phyloP scores from a whole-genome alignment of 2,329 filamentous ascomycete genomes.

The Simplicillium aogashimaense region DNA sequence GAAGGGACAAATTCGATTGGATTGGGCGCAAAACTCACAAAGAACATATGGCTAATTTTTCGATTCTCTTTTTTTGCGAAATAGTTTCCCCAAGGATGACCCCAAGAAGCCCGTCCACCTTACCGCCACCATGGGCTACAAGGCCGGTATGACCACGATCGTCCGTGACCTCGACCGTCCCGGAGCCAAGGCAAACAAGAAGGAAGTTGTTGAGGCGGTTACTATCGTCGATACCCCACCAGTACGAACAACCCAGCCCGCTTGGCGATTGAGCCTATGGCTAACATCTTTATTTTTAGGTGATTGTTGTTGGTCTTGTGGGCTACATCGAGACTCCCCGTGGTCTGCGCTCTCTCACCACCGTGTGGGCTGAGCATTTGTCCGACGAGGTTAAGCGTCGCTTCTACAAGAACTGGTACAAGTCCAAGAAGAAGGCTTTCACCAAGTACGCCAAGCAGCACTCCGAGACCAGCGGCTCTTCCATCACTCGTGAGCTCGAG shows the following conservation, averaged over 20 bases:
- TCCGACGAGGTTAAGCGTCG: conserved; percentile 97
- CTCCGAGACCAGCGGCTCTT: conserved; percentile 82
- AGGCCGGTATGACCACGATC: conserved; percentile 99
- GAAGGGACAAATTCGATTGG: conserved; percentile 1
- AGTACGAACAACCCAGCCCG: conserved; percentile 81
- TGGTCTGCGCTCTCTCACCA: conserved; percentile 97
- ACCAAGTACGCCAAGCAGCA: conserved; percentile 99
- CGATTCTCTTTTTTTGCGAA: conserved; percentile 10
- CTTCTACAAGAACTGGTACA: conserved; percentile 99
- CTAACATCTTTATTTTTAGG: conserved; percentile 63
- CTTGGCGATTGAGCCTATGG: conserved; percentile 64
- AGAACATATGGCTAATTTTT: conserved; percentile 15
- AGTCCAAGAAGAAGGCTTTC: conserved; percentile 99
- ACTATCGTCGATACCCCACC: conserved; percentile 87
- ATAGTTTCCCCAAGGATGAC: conserved; percentile 99
- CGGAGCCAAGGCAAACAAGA: conserved; percentile 99
- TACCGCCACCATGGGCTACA: conserved; percentile 97
- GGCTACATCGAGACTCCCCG: conserved; percentile 99
- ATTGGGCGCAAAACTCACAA: conserved; percentile 12
- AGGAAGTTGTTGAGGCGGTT: conserved; percentile 87
- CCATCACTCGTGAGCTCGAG: conserved; percentile 95
- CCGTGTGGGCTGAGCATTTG: conserved; percentile 98
- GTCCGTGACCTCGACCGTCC: conserved; percentile 98
- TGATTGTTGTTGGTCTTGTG: conserved; percentile 99
- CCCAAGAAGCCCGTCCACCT: conserved; percentile 99